A percentile compares a stretch with the other conserved stretches of the same genome.
Conservation (phyloP, 148 eudicot genomes). For the Selenicereus undatus region DNA sequence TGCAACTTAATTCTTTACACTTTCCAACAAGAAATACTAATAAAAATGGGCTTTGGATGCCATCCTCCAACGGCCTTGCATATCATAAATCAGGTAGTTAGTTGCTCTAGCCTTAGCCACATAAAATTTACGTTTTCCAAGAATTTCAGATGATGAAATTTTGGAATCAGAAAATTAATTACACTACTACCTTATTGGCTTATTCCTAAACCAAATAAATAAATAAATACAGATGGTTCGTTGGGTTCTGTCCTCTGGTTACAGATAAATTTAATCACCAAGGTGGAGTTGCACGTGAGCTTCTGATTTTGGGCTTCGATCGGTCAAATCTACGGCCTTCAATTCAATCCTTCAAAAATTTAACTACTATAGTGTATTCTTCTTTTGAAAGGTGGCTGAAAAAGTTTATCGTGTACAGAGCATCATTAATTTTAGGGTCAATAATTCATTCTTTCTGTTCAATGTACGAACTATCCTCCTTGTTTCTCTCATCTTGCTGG, state of each 20-base stretch:
- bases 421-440: not conserved
- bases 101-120: not conserved
- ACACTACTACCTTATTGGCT: not conserved
- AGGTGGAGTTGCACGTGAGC: slow-evolving; percentile 5
- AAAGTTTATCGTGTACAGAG: not conserved
- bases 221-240: not conserved
- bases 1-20: no score
- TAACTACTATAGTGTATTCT: no score
- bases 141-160: not conserved
- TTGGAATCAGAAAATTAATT: not conserved
- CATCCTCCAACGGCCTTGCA: not conserved
- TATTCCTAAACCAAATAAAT: not conserved
- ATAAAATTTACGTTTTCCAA: not conserved
- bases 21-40: no score
- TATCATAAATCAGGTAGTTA: not conserved
- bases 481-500: not conserved
- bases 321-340: not conserved
- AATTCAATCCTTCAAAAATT: not conserved
- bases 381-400: not conserved
- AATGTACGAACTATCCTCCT: not conserved
- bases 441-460: not conserved
- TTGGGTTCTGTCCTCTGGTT: not conserved
- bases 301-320: not conserved
- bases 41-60: not conserved
- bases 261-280: not conserved